Evolutionary conservation across 108 stramenopile genomes (phyloP).

Genomic region (Nitzschia inconspicua): DNA sequence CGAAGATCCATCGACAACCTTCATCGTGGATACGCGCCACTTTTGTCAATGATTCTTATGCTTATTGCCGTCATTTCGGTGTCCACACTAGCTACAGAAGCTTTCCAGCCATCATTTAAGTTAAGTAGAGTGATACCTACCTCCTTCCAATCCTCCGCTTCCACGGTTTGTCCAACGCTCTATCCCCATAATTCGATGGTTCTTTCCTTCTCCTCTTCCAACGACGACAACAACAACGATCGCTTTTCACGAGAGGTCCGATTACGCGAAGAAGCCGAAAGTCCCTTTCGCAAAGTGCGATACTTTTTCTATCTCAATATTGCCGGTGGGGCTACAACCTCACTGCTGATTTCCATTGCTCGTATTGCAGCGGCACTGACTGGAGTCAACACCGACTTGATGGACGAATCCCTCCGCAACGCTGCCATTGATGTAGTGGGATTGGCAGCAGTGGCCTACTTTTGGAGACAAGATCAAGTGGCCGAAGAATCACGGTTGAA

Average conservation of each 20-base stretch:
- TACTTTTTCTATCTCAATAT: conserved; percentile 16
- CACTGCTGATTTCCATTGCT: conserved; percentile 13
- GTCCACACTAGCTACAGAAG: too few relatives aligned
- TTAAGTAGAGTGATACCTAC: too few relatives aligned
- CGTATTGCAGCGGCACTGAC: conserved; percentile 29
- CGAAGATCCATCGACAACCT: too few relatives aligned
- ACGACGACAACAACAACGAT: too few relatives aligned
- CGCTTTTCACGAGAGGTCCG: conserved; percentile 25
- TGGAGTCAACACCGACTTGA: conserved; percentile 36
- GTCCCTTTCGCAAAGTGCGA: conserved; percentile 40
- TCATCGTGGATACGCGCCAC: too few relatives aligned
- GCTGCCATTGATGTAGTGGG: conserved; percentile 27
- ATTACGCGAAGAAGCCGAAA: conserved; percentile 38
- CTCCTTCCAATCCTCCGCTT: too few relatives aligned
- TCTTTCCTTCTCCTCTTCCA: too few relatives aligned
- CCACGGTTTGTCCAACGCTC: too few relatives aligned
- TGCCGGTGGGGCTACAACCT: conserved; percentile 21
- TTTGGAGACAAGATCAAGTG: conserved; percentile 20
- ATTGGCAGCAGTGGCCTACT: conserved; percentile 13
- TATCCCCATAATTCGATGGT: too few relatives aligned
- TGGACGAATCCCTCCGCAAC: conserved; percentile 28
- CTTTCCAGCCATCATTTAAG: too few relatives aligned
- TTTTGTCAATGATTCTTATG: too few relatives aligned
- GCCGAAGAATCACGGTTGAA: conserved; percentile 33
- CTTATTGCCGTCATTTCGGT: too few relatives aligned